These are phyloP conservation scores for Psilocybe cyanescens DNA, from an alignment of 768 basidiomycete genomes.

Conservation along the genomic window DNA sequence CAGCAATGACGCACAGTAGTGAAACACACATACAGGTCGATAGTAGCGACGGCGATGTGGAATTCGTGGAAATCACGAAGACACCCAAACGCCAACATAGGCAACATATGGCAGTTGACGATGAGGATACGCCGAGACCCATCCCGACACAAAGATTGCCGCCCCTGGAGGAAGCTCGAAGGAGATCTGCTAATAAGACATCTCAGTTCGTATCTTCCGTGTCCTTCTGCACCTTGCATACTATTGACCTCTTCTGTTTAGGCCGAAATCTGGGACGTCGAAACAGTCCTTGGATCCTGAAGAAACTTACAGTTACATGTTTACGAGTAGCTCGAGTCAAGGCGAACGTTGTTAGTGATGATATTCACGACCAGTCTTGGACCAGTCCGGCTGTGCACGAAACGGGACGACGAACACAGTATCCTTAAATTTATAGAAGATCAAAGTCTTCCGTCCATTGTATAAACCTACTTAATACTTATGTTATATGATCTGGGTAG, in stretches of 20 bases:
- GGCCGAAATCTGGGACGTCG: neutral
- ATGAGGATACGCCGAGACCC: neutral
- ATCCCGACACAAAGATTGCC: neutral
- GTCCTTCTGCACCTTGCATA: neutral
- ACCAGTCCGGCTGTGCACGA: too few species aligned
- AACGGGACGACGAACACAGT: too few species aligned
- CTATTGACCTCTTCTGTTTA: neutral
- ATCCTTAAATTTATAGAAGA: too few species aligned
- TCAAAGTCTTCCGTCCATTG: too few species aligned
- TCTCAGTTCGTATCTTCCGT: neutral
- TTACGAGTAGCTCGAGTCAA: too few species aligned
- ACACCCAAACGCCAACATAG: neutral
- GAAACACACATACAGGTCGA: neutral
- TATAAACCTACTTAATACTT: too few species aligned
- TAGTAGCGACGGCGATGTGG: neutral
- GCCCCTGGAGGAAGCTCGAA: neutral
- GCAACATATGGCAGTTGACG: neutral
- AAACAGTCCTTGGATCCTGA: too few species aligned
- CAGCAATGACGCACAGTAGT: neutral
- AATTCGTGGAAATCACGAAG: neutral
- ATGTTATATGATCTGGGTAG: too few species aligned
- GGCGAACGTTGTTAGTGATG: too few species aligned
- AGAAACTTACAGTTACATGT: too few species aligned
- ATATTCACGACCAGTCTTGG: too few species aligned
- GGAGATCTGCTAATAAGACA: neutral